These are phyloP conservation scores for Cyberlindnera xishuangbannaensis DNA, from an alignment of 805 yeast genomes.

Conservation along the genomic window DNA sequence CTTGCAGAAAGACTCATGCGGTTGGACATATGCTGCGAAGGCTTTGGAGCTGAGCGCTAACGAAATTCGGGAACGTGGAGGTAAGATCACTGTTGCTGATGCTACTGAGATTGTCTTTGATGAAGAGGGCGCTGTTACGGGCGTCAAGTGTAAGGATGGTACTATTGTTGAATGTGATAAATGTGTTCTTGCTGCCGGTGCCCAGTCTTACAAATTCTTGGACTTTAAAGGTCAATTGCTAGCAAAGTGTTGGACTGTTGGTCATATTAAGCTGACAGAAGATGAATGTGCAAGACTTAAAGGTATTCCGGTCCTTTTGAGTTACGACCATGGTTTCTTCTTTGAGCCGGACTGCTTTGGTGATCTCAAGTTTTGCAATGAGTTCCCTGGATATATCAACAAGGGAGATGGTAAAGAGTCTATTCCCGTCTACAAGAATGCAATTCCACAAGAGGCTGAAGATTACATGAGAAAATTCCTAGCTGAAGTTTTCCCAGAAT, in stretches of 20 bases:
- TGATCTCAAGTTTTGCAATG: constrained; percentile 34
- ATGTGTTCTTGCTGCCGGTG: constrained; percentile 35
- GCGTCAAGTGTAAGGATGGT: constrained; percentile 28
- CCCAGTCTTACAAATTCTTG: constrained; percentile 29
- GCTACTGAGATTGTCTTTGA: constrained; percentile 18
- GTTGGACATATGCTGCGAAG: constrained; percentile 32
- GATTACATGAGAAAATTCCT: constrained; percentile 29
- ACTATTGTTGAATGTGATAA: constrained; percentile 22
- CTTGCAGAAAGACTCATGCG: constrained; percentile 28
- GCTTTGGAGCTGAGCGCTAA: constrained; percentile 27
- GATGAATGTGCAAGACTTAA: constrained; percentile 29
- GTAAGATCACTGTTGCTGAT: constrained; percentile 18
- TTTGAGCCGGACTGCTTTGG: constrained; percentile 35
- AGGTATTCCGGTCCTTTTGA: constrained; percentile 32
- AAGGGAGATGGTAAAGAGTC: constrained; percentile 17
- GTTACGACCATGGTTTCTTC: constrained; percentile 35
- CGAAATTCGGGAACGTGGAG: constrained; percentile 30
- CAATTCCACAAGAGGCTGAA: constrained; percentile 31
- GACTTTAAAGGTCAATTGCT: constrained; percentile 32
- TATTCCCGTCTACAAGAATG: constrained; percentile 26
- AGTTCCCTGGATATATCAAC: constrained; percentile 35
- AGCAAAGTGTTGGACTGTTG: constrained; percentile 38
- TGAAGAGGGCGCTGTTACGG: constrained; percentile 22
- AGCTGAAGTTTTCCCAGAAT: constrained; percentile 28
- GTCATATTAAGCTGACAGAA: constrained; percentile 31